These are phyloP conservation scores for Leccinum ochraceum DNA, from an alignment of 768 basidiomycete genomes.

Conservation along the genomic window DNA sequence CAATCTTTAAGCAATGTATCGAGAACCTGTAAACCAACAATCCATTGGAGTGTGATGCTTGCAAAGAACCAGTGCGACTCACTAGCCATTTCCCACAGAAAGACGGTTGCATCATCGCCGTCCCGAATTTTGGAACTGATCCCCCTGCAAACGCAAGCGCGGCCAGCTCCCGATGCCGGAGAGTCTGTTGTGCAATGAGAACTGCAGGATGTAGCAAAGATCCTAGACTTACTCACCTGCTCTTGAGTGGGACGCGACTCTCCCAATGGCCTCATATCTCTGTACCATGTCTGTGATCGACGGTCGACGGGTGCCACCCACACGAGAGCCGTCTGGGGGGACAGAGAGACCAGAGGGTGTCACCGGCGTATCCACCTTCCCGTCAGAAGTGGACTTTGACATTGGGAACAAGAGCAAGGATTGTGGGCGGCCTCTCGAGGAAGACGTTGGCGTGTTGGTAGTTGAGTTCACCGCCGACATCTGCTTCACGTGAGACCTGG, in stretches of 20 bases:
- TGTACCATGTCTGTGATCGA: constrained; percentile 90
- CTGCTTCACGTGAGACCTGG: constrained; percentile 33
- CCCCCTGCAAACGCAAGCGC: constrained; percentile 63
- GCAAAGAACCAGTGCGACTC: constrained; percentile 26
- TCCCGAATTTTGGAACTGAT: constrained; percentile 56
- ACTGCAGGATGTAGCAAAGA: not conserved
- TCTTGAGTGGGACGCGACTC: constrained; percentile 44
- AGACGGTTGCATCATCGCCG: constrained; percentile 60
- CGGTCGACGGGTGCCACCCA: constrained; percentile 50
- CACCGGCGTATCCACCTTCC: constrained; percentile 35
- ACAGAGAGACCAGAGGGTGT: constrained; percentile 44
- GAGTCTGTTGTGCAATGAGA: constrained; percentile 31
- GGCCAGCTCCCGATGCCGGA: constrained; percentile 61
- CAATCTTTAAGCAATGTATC: constrained; percentile 64
- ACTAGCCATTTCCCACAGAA: constrained; percentile 89
- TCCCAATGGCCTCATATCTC: constrained; percentile 67
- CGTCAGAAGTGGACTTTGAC: constrained; percentile 41
- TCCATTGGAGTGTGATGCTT: not conserved
- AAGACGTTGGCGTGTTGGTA: constrained; percentile 29
- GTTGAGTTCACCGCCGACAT: constrained; percentile 28
- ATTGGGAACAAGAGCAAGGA: constrained; percentile 77
- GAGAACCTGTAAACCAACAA: constrained; percentile 53
- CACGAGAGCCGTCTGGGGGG: constrained; percentile 48
- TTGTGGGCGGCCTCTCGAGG: constrained; percentile 66
- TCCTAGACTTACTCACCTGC: constrained; percentile 45